A percentile compares a stretch with the other conserved stretches of the same genome.
phyloP scores from a whole-genome alignment of 179 eudicot genomes.

The Monotropa hypopitys region DNA sequence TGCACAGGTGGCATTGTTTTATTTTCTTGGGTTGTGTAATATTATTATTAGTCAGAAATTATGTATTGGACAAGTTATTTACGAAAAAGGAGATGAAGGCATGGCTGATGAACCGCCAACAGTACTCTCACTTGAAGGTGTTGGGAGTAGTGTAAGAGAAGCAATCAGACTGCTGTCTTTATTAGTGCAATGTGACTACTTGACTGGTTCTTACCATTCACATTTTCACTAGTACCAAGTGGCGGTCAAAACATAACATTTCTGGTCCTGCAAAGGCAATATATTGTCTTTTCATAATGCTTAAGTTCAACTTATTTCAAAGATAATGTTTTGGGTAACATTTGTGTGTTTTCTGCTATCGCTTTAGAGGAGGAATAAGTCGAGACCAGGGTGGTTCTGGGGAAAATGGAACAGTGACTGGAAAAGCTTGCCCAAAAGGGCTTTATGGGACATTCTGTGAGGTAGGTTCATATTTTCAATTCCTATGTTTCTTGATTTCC shows the following conservation, averaged over 20 bases:
- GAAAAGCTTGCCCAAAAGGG: constrained; percentile 88
- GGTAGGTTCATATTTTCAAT: constrained; percentile 29
- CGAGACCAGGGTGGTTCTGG: constrained; percentile 51
- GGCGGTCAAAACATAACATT: background rate
- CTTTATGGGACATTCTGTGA: constrained; percentile 79
- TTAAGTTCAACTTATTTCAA: background rate
- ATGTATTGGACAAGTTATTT: background rate
- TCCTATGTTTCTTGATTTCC: background rate
- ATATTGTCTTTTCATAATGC: background rate
- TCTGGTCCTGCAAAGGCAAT: background rate
- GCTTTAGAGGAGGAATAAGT: constrained; percentile 72
- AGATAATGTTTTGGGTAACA: background rate
- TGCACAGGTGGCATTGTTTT: background rate
- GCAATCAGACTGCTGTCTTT: background rate
- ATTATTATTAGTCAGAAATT: background rate
- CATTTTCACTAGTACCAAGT: background rate
- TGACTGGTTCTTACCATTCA: background rate
- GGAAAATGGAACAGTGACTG: constrained; percentile 77
- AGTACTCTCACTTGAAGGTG: background rate
- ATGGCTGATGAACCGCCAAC: background rate
- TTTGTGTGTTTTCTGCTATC: constrained; percentile 6
- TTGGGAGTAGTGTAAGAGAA: background rate
- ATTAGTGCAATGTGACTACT: background rate
- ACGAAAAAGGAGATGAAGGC: background rate
- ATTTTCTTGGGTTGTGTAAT: background rate